phyloP scores from a whole-genome alignment of 192 early-diverging fungal genomes.

The Obelidium mucronatum region DNA sequence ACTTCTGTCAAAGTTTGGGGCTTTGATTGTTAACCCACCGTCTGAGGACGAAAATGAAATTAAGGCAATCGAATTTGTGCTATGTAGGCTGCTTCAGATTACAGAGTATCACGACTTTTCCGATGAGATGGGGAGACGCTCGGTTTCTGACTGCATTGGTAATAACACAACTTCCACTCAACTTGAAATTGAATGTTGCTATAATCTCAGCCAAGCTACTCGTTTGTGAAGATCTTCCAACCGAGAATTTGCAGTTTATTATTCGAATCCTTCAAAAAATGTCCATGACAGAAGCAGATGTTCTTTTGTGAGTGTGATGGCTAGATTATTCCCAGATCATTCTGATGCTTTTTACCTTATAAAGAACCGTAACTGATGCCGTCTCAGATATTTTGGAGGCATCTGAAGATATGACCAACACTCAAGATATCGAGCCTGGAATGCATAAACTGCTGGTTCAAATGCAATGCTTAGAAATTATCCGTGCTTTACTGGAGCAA shows the following conservation, averaged over 20 bases:
- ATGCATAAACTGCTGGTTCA: constrained; percentile 7
- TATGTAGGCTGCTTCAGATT: constrained; percentile 77
- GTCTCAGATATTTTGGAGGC: constrained; percentile 18
- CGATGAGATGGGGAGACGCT: constrained; percentile 87
- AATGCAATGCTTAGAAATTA: constrained; percentile 34
- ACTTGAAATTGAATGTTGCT: not conserved
- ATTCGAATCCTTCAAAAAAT: constrained; percentile 79
- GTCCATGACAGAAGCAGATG: constrained; percentile 83
- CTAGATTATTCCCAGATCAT: not conserved
- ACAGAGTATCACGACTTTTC: constrained; percentile 78
- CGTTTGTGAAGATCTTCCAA: constrained; percentile 74
- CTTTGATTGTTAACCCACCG: constrained; percentile 7
- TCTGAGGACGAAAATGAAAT: constrained; percentile 53
- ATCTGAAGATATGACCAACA: not conserved
- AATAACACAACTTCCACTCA: no score
- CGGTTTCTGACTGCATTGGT: no score
- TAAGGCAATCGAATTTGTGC: constrained; percentile 68
- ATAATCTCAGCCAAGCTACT: constrained; percentile 71
- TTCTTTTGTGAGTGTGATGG: constrained; percentile 46
- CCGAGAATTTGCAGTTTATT: constrained; percentile 79
- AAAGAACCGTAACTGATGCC: constrained; percentile 24
- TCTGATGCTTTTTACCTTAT: not conserved
- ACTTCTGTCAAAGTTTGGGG: not conserved
- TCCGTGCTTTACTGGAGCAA: constrained; percentile 24
- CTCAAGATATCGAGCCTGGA: not conserved